Percentiles rank a stretch among this genome's conserved stretches.
Conservation (phyloP, 2,329 filamentous ascomycete genomes). For the Botrytis sinoallii region DNA sequence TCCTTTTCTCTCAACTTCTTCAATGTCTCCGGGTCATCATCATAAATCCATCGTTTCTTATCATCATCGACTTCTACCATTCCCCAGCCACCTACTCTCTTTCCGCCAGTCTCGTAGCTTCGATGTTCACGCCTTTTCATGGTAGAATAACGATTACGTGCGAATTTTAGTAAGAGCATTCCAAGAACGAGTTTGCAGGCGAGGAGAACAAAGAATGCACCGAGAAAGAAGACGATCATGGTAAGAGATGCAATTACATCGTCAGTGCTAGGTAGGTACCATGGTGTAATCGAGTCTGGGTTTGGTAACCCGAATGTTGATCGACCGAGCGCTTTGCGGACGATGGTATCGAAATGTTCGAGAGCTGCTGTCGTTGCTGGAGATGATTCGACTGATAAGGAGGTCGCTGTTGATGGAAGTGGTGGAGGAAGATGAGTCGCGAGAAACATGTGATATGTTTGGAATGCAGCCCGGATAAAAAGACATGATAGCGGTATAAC, state of each 20-base stretch:
- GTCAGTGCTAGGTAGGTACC: slow-evolving; percentile 50
- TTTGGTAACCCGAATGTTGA: slow-evolving; percentile 58
- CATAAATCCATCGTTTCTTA: slow-evolving; percentile 79
- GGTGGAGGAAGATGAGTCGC: slow-evolving; percentile 80
- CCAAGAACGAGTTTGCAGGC: slow-evolving; percentile 83
- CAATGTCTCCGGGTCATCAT: slow-evolving; percentile 73
- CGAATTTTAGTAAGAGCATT: slow-evolving; percentile 78
- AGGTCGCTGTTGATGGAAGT: slow-evolving; percentile 62
- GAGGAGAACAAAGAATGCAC: slow-evolving; percentile 79
- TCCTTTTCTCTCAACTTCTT: slow-evolving; percentile 60
- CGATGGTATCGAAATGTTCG: slow-evolving; percentile 72
- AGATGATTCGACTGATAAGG: slow-evolving; percentile 65
- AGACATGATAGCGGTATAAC: slow-evolving; percentile 91
- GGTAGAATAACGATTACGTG: slow-evolving; percentile 71
- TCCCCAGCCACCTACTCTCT: slow-evolving; percentile 76
- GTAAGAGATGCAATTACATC: slow-evolving; percentile 72
- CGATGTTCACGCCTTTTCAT: slow-evolving; percentile 69
- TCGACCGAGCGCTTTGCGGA: slow-evolving; percentile 73
- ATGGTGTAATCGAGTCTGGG: slow-evolving; percentile 35
- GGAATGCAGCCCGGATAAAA: slow-evolving; percentile 89
- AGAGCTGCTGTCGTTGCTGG: slow-evolving; percentile 74
- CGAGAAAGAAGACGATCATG: slow-evolving; percentile 83
- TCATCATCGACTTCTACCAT: slow-evolving; percentile 88
- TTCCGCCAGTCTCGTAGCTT: slow-evolving; percentile 66
- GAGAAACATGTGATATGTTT: slow-evolving; percentile 98